Evolutionary conservation across 202 grass and related monocot species (phyloP), one percentile per base, ranked within the genome.

Genomic region (Zizania palustris): DNA sequence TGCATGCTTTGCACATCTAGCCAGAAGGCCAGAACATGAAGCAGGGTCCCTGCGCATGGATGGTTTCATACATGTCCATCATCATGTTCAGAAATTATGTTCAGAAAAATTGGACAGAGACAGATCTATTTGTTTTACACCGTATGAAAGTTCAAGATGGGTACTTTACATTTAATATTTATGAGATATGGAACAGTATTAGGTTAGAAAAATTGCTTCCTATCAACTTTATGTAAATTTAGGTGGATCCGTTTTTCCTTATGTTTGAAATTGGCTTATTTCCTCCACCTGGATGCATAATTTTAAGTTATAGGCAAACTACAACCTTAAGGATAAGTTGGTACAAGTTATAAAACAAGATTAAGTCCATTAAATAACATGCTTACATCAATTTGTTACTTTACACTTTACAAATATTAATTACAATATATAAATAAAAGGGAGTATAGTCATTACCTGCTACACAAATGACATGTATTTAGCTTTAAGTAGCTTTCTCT

Each of bases 121-220:
- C 49, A 57, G 34, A 73, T 42, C 22, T 65, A 58, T 54, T 40
- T 63, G 19, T 44, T 70, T 12, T 55, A 44, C 50, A 45, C 39
- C 48, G 51, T 66, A 56, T 19, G 36, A 43, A 60, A 65, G 43
- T 56, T 44, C 49, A 61, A 54, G 21, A 48, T 75, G 40, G 51
- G n/a, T 60, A 66, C 19, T 41, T 71, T 60, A 36, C 22, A 28
- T 39, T 79, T 71, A 50, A 14, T 44, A n/a, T 68, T 67, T 78
- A 4, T 61, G 49, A 58, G 51, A 61, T 65, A 39, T 60, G 60
- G 28, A 59, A 45, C 13, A 41, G 75, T 63, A 49, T 85, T 74
- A 49, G 14, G 43, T 73, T 78, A 53, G 5, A 63, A 75, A 74
- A 45, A 78, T 82, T 48, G 65, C 45, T 82, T 79, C 35, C 42